Percentiles rank a stretch among this genome's conserved stretches.
Evolutionary conservation across 352 stramenopile species (phyloP).

Genomic region (Phytopythium montanum): DNA sequence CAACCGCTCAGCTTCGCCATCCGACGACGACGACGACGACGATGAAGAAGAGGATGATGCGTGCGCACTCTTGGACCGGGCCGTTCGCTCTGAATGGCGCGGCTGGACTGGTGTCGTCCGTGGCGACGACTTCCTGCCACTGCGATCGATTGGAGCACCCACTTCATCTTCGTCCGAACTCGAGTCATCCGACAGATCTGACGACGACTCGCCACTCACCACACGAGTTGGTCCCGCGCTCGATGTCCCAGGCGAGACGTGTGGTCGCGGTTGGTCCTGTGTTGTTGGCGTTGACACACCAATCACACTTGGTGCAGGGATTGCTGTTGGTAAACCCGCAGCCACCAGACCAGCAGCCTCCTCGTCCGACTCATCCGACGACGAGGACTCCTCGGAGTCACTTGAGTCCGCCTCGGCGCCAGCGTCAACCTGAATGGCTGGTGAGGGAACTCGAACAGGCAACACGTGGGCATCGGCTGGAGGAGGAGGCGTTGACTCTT

Average conservation of each 20-base stretch:
- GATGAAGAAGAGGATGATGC: slow-evolving; percentile 20
- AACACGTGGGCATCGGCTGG: slow-evolving; percentile 7
- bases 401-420: slow-evolving; percentile 52
- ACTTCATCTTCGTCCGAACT: slow-evolving; percentile 17
- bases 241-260: neutral
- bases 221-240: neutral
- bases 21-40: neutral
- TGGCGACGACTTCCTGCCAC: slow-evolving; percentile 19
- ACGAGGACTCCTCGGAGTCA: slow-evolving; percentile 23
- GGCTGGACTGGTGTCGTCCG: neutral
- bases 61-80: slow-evolving; percentile 3
- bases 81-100: neutral
- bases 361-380: neutral
- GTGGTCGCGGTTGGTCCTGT: neutral
- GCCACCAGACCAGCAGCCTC: neutral
- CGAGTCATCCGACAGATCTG: slow-evolving; percentile 27
- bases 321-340: neutral
- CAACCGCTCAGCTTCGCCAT: slow-evolving; percentile 4
- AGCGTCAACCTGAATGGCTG: slow-evolving; percentile 28
- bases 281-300: neutral
- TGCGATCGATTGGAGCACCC: neutral
- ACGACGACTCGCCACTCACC: slow-evolving; percentile 9
- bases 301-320: neutral
- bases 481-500: slow-evolving; percentile 4
- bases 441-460: slow-evolving; percentile 20